These are phyloP conservation scores for Prunus mongolica DNA, from an alignment of 306 rosid genomes.

Conservation along the genomic window DNA sequence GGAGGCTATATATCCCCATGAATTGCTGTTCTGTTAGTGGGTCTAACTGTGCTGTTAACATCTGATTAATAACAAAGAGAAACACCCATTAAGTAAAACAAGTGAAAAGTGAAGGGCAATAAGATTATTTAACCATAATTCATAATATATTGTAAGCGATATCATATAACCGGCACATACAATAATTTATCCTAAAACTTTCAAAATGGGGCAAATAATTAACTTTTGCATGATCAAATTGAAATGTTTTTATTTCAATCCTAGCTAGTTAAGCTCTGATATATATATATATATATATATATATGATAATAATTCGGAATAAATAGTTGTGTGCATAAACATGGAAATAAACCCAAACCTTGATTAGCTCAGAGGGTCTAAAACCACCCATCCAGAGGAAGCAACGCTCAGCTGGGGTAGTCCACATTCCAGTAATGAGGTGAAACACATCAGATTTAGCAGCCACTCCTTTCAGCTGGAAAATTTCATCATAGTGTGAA, in stretches of 20 bases:
- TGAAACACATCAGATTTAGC: conserved; percentile 92
- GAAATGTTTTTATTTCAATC: no score
- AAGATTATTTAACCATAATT: neutral
- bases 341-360: conserved; percentile 29
- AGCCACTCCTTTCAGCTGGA: conserved; percentile 60
- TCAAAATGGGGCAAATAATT: no score
- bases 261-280: no score
- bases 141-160: neutral
- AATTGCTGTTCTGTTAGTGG: conserved; percentile 83
- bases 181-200: neutral
- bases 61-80: conserved; percentile 29
- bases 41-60: conserved; percentile 71
- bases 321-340: neutral
- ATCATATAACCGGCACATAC: neutral
- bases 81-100: neutral
- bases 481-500: conserved; percentile 72
- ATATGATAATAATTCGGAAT: neutral
- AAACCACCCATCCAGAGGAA: conserved; percentile 97
- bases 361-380: conserved; percentile 79
- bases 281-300: no score
- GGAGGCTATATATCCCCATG: conserved; percentile 54
- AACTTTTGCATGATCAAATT: no score
- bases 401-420: conserved; percentile 83
- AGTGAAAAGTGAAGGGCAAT: neutral
- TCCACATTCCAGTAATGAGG: conserved; percentile 79